Evolutionary conservation across 352 stramenopile species (phyloP), one percentile per base, ranked within the genome.

Genomic region (Pythium coloratum): DNA sequence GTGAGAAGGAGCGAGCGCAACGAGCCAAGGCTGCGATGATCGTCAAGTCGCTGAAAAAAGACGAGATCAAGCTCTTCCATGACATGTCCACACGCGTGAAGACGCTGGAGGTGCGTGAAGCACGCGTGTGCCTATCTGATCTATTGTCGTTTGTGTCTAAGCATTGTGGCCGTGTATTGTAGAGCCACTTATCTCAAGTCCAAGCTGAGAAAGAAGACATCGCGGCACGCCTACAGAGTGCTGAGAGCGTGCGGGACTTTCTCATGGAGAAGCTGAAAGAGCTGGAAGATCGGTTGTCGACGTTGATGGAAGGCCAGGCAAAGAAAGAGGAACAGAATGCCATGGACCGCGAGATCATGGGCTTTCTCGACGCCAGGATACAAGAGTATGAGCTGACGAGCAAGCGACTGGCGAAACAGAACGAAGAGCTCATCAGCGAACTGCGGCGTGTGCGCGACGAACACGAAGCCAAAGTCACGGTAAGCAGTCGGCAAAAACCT

Each of bases 211-310:
- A 91, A 57, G 84, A 95, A 76, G 86, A 95, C 32, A 55, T 92
- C 26, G 74, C 80, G 24, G 84, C 81, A 33, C 75, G 84, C 0
- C 65, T 95, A 5, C 81, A 86, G n/a, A 86, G 81, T 38, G 83
- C 86, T 0, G 86, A 95, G 51, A 92, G 81, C 34, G 86, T 95
- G 30, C 84, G 86, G 14, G 86, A 92, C 40, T 95, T 95, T 36
- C 67, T 95, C 9, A 93, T 95, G 84, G 83, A 91, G 42, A 95
- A 93, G 47, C 74, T 95, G 18, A 90, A 89, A 53, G 81, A 92
- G 12, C 59, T 89, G 14, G 86, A 95, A 73, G 82, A 92, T 42
- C 79, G 72, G 5, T 63, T 95, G 5, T 66, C 81, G 13, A 73
- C 56, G 5, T 81, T 69, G 55, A 90, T 90, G 73, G 84, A 88